Evolutionary conservation across 2,329 filamentous ascomycete species (phyloP), one percentile per base, ranked within the genome.

Genomic region (Fusarium staphyleae): DNA sequence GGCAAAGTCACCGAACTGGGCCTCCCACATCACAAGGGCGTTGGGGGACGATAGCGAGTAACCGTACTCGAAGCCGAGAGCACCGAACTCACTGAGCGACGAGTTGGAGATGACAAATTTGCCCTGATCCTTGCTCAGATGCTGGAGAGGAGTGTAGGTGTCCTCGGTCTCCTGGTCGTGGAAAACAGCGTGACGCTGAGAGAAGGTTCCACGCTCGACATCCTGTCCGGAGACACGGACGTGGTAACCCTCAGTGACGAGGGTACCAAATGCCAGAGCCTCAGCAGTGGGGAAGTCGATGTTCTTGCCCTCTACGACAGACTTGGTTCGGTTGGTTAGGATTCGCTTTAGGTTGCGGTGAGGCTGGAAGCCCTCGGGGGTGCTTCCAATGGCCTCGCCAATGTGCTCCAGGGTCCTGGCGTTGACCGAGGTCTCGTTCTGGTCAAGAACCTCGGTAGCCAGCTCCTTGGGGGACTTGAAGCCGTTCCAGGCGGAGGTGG

Each of bases 401-500:
- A 99, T 91, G 75, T 92, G 87, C 74, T 91, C 85, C 56, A 98
- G 77, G 12, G 86, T 87, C 60, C 89, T 83, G 55, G 75, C 72
- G 59, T 90, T 87, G 36, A 98, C 87, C 42, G 87, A 90, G 32
- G 95, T 99, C 19, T 91, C 88, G 67, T 91, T 85, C 78, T 99
- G 95, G 43, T 93, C 93, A 44, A 99, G 82, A 37, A 98, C 87
- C 79, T 99, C 95, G 18, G 88, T 95, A 26, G 93, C 93, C 60
- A 99, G 82, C 77, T 99, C 95, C 82, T 97, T 98, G 69, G 95
- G 95, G 26, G 93, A 96, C 81, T 98, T 98, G 87, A 99, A 98
- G 59, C 93, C 93, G 78, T 99, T 96, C 95, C 95, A 99, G 50
- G 95, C 93, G 44, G 93, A 97, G 8, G 95, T 98, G 66, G 96